Percentiles rank a stretch among this genome's conserved stretches.
phyloP scores from a whole-genome alignment of 805 yeast genomes.

The Metschnikowia chrysomelidarum region DNA sequence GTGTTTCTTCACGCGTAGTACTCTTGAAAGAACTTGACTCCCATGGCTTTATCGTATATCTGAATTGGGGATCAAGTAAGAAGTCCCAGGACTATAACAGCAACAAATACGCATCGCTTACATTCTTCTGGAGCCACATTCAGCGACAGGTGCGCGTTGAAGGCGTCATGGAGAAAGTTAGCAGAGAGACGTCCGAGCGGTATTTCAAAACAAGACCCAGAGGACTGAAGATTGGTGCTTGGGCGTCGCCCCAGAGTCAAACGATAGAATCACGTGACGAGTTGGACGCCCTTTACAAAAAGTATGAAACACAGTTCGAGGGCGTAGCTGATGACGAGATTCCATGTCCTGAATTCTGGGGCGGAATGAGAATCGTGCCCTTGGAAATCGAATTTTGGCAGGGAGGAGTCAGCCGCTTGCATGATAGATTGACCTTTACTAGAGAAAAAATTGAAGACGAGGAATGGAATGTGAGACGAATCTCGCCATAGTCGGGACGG shows the following conservation, averaged over 20 bases:
- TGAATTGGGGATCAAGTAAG: conserved; percentile 88
- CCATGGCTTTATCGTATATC: conserved; percentile 80
- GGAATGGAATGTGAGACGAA: conserved; percentile 63
- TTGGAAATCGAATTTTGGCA: conserved; percentile 96
- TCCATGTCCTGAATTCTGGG: conserved; percentile 95
- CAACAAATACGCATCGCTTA: conserved; percentile 79
- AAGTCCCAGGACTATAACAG: conserved; percentile 68
- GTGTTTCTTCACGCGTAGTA: conserved; percentile 81
- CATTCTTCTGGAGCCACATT: conserved; percentile 87
- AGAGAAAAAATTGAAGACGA: conserved; percentile 45
- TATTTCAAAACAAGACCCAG: conserved; percentile 89
- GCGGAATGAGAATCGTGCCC: conserved; percentile 87
- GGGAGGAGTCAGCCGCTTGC: conserved; percentile 86
- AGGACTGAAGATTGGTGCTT: conserved; percentile 92
- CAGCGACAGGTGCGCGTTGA: conserved; percentile 95
- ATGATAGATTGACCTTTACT: conserved; percentile 78
- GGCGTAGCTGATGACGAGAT: conserved; percentile 56
- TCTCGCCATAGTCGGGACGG: conserved; percentile 55
- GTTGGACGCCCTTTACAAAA: conserved; percentile 52
- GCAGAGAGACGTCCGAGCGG: conserved; percentile 67
- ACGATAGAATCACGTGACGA: conserved; percentile 57
- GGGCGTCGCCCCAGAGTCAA: conserved; percentile 90
- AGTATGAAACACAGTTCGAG: conserved; percentile 56
- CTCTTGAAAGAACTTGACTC: conserved; percentile 86
- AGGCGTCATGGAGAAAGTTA: conserved; percentile 73